Base-by-base conservation (phyloP, 768 basidiomycete species). In the Trametes elegans region DNA sequence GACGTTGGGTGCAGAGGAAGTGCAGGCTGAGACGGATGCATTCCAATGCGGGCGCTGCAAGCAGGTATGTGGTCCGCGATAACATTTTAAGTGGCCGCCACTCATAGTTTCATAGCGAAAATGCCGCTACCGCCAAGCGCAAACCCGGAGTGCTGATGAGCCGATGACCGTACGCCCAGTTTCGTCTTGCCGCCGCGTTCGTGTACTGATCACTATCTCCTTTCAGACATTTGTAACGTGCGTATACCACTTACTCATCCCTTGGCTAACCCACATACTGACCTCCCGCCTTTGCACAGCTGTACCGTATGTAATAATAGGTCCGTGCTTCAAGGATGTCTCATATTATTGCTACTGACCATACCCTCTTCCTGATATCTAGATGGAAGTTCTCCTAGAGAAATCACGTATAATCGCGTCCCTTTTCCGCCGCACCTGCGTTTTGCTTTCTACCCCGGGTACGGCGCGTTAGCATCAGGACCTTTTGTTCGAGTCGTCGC, bases 31-130 rank as follows among this genome's bases (percentile, higher is more conserved):
- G 70, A 99, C 97, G 1, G 92, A 94, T 60, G 95, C 92, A 2
- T 99, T 99, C 89, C 93, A 98, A 69, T 99, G 97, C 66, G 80
- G 84, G 9, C 81, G 90, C 63, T 99, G 97, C 84, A 95, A 94
- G 64, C 89, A 95, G 81, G 84, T 81, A 46, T 39, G 78, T 49
- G 26, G n/a, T 16, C 53, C 34, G 19, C 28, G 16, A 21, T 42
- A 24, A 28, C 18, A 32, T 13, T 7, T 28, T 29, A 21, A 16
- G 8, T 23, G 2, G 7, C 9, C 36, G 19, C 36, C 49, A 53
- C 13, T 43, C 8, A 27, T 7, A 16, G 8, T n/a, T 18, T 27
- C 18, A 1, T 57, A 88, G 87, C 76, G 88, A 64, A 92, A 93
- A 74, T 91, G 92, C 64, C 82, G 88, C 40, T 98, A 97, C 65